Conservation (phyloP, 2,329 filamentous ascomycete genomes). For the Trichophyton mentagrophytes region DNA sequence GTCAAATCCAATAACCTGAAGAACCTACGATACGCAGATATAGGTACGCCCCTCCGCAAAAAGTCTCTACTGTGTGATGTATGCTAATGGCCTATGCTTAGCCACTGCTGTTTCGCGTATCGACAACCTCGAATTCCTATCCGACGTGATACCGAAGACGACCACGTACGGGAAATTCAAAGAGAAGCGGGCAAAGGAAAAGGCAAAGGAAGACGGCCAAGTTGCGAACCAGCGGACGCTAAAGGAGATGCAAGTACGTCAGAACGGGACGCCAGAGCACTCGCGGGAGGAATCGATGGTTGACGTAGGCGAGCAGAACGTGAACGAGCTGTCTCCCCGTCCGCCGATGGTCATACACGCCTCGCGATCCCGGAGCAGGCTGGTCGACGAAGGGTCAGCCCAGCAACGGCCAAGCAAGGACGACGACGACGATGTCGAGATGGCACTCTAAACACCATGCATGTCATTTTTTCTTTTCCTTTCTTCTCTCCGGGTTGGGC, state of each 20-base stretch:
- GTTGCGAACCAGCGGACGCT: conserved; percentile 30
- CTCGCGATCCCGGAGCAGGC: conserved; percentile 37
- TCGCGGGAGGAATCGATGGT: conserved; percentile 15
- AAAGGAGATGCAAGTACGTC: conserved; percentile 14
- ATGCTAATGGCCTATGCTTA: conserved; percentile 24
- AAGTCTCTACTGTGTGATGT: not conserved
- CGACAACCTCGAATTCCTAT: conserved; percentile 89
- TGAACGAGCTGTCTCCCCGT: conserved; percentile 19
- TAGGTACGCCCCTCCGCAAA: conserved; percentile 45
- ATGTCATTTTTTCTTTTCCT: not conserved
- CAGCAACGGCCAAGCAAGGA: conserved; percentile 15
- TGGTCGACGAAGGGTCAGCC: conserved; percentile 38
- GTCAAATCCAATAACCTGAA: conserved; percentile 90
- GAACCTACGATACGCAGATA: conserved; percentile 91
- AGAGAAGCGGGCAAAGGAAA: conserved; percentile 37
- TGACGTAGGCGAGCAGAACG: conserved; percentile 9
- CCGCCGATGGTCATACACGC: conserved; percentile 23
- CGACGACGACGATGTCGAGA: conserved; percentile 37
- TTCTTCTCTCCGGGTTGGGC: not conserved
- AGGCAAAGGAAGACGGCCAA: conserved; percentile 19
- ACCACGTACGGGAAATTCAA: conserved; percentile 69
- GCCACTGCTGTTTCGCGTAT: conserved; percentile 74
- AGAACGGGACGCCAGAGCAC: conserved; percentile 17
- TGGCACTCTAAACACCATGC: conserved; percentile 45
- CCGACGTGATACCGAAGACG: conserved; percentile 81